phyloP scores from a whole-genome alignment of 495 filamentous ascomycete genomes.

The Penicillium paradoxum region DNA sequence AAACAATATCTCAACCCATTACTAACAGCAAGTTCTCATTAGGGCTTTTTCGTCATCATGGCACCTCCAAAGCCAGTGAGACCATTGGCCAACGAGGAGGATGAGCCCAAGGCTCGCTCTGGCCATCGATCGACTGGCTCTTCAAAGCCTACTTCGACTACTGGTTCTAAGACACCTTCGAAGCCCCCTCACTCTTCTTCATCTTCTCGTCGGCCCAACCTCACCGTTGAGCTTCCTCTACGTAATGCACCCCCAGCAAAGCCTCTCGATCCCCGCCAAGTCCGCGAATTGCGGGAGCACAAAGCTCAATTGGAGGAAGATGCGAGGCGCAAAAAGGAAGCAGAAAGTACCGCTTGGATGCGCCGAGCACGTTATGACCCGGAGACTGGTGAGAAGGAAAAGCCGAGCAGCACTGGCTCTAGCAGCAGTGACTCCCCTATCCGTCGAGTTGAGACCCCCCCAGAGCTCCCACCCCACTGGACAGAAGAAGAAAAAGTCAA shows the following conservation, averaged over 20 bases:
- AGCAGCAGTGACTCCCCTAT: background rate
- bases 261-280: background rate
- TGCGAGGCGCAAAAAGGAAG: background rate
- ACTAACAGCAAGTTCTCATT: background rate
- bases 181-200: background rate
- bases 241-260: background rate
- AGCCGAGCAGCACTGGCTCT: background rate
- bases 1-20: too few species aligned
- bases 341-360: background rate
- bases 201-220: background rate
- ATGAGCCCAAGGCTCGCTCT: background rate
- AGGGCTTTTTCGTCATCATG: background rate
- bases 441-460: background rate
- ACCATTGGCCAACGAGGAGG: background rate
- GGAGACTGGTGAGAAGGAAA: background rate
- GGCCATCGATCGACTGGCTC: background rate
- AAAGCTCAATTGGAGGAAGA: background rate
- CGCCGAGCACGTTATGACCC: background rate
- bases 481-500: conserved; percentile 1
- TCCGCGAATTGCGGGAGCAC: background rate
- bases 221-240: background rate
- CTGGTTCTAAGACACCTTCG: background rate
- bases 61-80: background rate
- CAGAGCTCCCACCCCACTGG: background rate
- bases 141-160: background rate